Evolutionary conservation across 257 asterid species (phyloP).

Genomic region (Catharanthus roseus): DNA sequence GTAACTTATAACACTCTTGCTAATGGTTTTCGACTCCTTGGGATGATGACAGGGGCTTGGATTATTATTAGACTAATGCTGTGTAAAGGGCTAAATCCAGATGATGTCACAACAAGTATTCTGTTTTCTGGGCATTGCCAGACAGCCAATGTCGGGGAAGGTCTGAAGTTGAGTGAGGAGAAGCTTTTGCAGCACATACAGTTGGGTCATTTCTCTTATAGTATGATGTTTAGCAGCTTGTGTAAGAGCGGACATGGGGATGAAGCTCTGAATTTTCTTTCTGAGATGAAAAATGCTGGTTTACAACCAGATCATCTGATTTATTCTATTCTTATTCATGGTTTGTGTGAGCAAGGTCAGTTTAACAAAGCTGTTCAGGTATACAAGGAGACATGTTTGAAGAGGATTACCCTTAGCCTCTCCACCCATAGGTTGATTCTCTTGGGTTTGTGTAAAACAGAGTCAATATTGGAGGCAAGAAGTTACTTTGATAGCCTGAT

Average conservation of each 20-base stretch:
- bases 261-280: slow-evolving; percentile 52
- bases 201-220: slow-evolving; percentile 34
- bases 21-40: slow-evolving; percentile 64
- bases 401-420: slow-evolving; percentile 34
- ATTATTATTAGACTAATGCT: slow-evolving; percentile 29
- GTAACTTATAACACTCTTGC: slow-evolving; percentile 65
- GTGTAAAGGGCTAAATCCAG: slow-evolving; percentile 33
- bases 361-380: slow-evolving; percentile 40
- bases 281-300: slow-evolving; percentile 45
- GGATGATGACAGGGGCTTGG: slow-evolving; percentile 47
- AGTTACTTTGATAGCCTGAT: slow-evolving; percentile 43
- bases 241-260: slow-evolving; percentile 50
- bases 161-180: slow-evolving; percentile 47
- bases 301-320: slow-evolving; percentile 46
- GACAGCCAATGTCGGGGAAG: slow-evolving; percentile 45
- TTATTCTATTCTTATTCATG: slow-evolving; percentile 54
- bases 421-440: slow-evolving; percentile 44
- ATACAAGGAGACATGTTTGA: slow-evolving; percentile 40
- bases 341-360: slow-evolving; percentile 65
- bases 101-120: slow-evolving; percentile 41
- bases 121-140: slow-evolving; percentile 59
- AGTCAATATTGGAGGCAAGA: slow-evolving; percentile 51
- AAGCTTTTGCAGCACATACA: slow-evolving; percentile 49
- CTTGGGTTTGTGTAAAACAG: slow-evolving; percentile 46
- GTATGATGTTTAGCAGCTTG: slow-evolving; percentile 47